Evolutionary conservation across 2,329 filamentous ascomycete genomes (phyloP).

Genomic region (Pseudogymnoascus sp.): DNA sequence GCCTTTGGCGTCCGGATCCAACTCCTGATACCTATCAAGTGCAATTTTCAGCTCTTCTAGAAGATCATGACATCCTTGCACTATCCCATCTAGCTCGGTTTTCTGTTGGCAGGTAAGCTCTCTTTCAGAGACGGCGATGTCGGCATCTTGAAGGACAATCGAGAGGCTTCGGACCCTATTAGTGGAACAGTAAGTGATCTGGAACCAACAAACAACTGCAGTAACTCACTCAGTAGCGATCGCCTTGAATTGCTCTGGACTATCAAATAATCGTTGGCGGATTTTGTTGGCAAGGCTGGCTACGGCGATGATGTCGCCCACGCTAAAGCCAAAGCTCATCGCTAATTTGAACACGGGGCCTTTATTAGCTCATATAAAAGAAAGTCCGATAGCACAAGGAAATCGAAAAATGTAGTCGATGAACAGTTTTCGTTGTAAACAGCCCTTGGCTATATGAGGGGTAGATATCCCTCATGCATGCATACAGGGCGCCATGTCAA

Average conservation of each 20-base stretch:
- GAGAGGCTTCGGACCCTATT: conserved; percentile 25
- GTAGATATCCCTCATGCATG: not conserved
- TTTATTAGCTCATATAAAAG: not conserved
- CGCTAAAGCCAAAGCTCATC: conserved; percentile 32
- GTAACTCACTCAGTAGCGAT: conserved; percentile 22
- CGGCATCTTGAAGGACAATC: conserved; percentile 24
- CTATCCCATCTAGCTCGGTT: conserved; percentile 17
- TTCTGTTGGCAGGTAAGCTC: conserved; percentile 18
- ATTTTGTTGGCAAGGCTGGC: conserved; percentile 25
- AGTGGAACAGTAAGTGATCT: not conserved
- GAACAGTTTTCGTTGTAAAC: not conserved
- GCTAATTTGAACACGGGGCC: not conserved
- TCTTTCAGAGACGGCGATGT: conserved; percentile 17
- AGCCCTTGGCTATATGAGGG: not conserved
- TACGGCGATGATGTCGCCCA: conserved; percentile 29
- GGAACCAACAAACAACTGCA: not conserved
- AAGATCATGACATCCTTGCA: conserved; percentile 16
- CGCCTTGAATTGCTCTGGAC: conserved; percentile 24
- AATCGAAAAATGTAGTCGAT: not conserved
- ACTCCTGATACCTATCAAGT: conserved; percentile 15
- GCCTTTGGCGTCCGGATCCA: conserved; percentile 10
- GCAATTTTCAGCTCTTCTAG: conserved; percentile 15
- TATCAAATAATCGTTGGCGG: conserved; percentile 23
- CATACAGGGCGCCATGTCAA: not conserved
- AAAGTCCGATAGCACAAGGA: not conserved